Evolutionary conservation across 2,329 filamentous ascomycete species (phyloP), one percentile per base, ranked within the genome.

Genomic region (Fusarium xylarioides): DNA sequence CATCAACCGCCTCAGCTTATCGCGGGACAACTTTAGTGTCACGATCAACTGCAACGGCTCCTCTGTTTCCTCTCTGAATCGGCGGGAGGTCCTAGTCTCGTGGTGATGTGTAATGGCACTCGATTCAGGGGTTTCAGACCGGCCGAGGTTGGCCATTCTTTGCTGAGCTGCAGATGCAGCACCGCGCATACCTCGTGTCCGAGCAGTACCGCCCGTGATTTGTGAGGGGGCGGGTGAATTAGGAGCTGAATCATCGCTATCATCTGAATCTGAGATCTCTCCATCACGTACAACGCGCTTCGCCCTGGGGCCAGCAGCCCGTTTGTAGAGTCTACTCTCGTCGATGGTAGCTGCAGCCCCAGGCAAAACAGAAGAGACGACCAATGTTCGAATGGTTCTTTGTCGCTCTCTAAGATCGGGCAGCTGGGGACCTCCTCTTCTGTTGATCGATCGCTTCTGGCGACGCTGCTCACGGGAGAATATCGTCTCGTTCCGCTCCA

Each of bases 371-470:
- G 94, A 95, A 15, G 95, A 98, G 3, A 99, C 94, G 58, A 98
- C 89, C 74, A 98, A 88, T 0, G 95, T 98, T 52, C 96, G 91
- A 63, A 98, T 95, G 2, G 96, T 98, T 57, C 95, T 91, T 83
- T 96, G 95, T 61, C 95, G 90, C 77, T 99, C 96, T 81, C 97
- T 97, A 66, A 99, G 90, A 83, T 99, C 96, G n/a, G 96, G 96
- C 44, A 99, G 85, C 67, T 94, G 93, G 11, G 96, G 96, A 0
- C 96, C 96, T 72, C 96, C 96, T 77, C 96, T 91, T 71, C 96
- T 89, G 81, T 98, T 98, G 76, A 97, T 93, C 11, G 96, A 97
- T 53, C 96, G 91, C 85, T 99, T 99, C 83, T 98, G 95, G 57
- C 95, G 90, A 76, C 96, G 89, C 82, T 98, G 95, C 80, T 99